These are phyloP conservation scores for Colletotrichum theobromicola DNA, from an alignment of 2,329 filamentous ascomycete genomes.

Conservation along the genomic window DNA sequence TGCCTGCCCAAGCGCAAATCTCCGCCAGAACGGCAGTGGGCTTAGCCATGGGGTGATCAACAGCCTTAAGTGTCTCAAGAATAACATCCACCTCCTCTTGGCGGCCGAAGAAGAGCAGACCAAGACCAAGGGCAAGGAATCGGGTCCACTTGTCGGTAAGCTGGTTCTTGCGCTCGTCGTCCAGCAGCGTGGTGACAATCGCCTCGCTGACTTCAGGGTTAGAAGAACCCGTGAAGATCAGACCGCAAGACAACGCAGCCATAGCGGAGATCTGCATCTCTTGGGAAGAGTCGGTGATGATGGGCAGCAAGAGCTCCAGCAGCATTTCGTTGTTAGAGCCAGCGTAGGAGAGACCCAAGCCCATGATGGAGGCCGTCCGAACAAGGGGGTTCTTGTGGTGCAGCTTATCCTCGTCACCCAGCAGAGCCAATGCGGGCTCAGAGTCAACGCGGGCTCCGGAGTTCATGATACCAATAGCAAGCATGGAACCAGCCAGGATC, in stretches of 20 bases:
- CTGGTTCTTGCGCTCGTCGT: slow-evolving; percentile 89
- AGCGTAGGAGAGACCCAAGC: slow-evolving; percentile 91
- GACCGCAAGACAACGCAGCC: slow-evolving; percentile 87
- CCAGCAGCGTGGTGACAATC: slow-evolving; percentile 89
- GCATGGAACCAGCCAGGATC: slow-evolving; percentile 88
- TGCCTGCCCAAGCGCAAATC: slow-evolving; percentile 97
- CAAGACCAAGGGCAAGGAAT: slow-evolving; percentile 93
- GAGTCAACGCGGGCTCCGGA: slow-evolving; percentile 88
- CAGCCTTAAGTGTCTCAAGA: slow-evolving; percentile 93
- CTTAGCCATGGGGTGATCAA: slow-evolving; percentile 96
- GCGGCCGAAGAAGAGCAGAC: slow-evolving; percentile 91
- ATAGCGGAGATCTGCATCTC: slow-evolving; percentile 97
- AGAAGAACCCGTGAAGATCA: slow-evolving; percentile 92
- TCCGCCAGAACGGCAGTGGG: slow-evolving; percentile 94
- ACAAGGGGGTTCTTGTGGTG: slow-evolving; percentile 79
- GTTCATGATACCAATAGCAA: slow-evolving; percentile 95
- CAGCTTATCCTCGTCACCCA: slow-evolving; percentile 81
- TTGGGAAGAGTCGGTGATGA: slow-evolving; percentile 81
- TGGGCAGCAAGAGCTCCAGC: slow-evolving; percentile 83
- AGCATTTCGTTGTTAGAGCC: slow-evolving; percentile 91
- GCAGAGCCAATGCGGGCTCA: slow-evolving; percentile 86
- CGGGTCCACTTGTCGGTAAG: slow-evolving; percentile 98
- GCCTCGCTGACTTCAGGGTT: slow-evolving; percentile 91
- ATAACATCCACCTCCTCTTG: slow-evolving; percentile 99
- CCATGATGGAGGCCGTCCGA: slow-evolving; percentile 89